phyloP scores from a whole-genome alignment of 495 filamentous ascomycete genomes.

The Xylona heveae region DNA sequence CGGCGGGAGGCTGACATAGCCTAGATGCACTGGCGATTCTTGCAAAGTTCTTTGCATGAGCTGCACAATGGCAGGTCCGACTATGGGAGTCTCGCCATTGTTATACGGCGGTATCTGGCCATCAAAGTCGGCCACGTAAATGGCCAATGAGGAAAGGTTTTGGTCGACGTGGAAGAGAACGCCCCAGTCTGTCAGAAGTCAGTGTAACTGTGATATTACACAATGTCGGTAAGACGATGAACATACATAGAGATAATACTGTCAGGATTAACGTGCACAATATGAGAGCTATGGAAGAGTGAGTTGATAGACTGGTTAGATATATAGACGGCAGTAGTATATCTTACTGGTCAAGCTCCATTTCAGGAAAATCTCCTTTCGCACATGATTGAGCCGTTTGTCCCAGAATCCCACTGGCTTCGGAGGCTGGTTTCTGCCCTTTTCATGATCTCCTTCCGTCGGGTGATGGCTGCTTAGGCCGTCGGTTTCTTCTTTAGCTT shows the following conservation, averaged over 20 bases:
- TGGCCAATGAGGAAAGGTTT: slow-evolving; percentile 23
- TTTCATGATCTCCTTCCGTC: slow-evolving; percentile 2
- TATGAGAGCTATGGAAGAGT: slow-evolving; percentile 21
- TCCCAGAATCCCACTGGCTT: slow-evolving; percentile 30
- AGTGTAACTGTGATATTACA: too few relatives aligned
- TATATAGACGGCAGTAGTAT: neutral
- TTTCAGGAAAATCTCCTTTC: slow-evolving; percentile 19
- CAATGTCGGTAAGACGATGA: too few relatives aligned
- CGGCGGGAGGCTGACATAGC: slow-evolving; percentile 27
- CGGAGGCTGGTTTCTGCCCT: slow-evolving; percentile 13
- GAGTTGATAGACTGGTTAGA: neutral
- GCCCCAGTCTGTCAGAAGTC: too few relatives aligned
- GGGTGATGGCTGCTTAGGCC: neutral
- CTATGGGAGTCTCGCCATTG: slow-evolving; percentile 20
- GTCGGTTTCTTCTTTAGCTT: neutral
- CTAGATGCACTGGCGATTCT: slow-evolving; percentile 16
- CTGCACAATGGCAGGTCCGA: slow-evolving; percentile 33
- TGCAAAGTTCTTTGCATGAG: slow-evolving; percentile 16
- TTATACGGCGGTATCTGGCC: slow-evolving; percentile 28
- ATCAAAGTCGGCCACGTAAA: slow-evolving; percentile 50
- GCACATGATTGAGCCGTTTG: slow-evolving; percentile 21
- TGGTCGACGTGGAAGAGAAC: slow-evolving; percentile 27
- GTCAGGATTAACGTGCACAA: slow-evolving; percentile 29
- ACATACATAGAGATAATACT: slow-evolving; percentile 34
- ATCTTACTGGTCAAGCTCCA: slow-evolving; percentile 22